Evolutionary conservation across 2,329 filamentous ascomycete species (phyloP).

Genomic region (Phaeoacremonium minimum): DNA sequence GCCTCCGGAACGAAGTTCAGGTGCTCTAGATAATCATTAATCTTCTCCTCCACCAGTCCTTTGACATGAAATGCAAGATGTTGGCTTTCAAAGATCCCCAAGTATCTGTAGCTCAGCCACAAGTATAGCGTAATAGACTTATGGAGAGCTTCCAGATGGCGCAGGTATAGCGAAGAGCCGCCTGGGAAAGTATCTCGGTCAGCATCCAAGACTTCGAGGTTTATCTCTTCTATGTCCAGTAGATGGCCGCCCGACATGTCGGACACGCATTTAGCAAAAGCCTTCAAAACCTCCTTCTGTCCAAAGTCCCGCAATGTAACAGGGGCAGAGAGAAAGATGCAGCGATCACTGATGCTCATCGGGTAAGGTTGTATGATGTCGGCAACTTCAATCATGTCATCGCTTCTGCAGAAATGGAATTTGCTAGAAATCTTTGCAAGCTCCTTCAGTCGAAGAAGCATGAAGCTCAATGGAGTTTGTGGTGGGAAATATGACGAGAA

Average conservation of each 20-base stretch:
- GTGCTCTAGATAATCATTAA: constrained; percentile 58
- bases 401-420: constrained; percentile 67
- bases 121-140: constrained; percentile 80
- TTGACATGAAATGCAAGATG: constrained; percentile 77
- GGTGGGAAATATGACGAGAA: constrained; percentile 81
- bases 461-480: constrained; percentile 76
- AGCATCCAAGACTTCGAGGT: constrained; percentile 71
- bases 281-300: constrained; percentile 48
- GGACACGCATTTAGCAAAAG: constrained; percentile 67
- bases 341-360: constrained; percentile 68
- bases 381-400: constrained; percentile 61
- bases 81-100: constrained; percentile 73
- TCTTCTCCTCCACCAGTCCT: constrained; percentile 68
- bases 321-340: constrained; percentile 72
- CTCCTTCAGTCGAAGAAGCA: constrained; percentile 71
- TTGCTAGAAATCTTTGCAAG: constrained; percentile 58
- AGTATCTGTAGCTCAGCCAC: constrained; percentile 89
- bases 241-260: constrained; percentile 62
- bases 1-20: constrained; percentile 44
- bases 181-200: constrained; percentile 35
- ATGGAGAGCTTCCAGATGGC: constrained; percentile 72
- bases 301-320: constrained; percentile 47
- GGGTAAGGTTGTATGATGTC: constrained; percentile 70
- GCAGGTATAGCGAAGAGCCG: constrained; percentile 53
- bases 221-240: constrained; percentile 65